These are phyloP conservation scores for Penicillium verrucosum DNA, from an alignment of 2,329 filamentous ascomycete species.

Conservation along the genomic window DNA sequence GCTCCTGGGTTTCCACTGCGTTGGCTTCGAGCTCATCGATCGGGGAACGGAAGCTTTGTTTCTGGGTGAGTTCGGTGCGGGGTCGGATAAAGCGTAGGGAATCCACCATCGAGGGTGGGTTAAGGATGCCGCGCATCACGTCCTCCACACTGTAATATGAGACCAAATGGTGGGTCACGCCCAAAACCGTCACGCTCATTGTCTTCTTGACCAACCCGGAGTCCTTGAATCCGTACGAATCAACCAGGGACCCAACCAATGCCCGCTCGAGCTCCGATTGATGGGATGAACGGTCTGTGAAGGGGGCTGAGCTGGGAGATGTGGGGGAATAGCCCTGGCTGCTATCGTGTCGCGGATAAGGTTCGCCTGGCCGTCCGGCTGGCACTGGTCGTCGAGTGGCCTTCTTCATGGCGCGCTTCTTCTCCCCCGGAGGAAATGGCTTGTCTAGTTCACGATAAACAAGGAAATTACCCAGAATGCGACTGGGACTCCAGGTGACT, in stretches of 20 bases:
- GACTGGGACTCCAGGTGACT: conserved; percentile 83
- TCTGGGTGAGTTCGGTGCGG: conserved; percentile 56
- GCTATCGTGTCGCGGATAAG: conserved; percentile 47
- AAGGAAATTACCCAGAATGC: conserved; percentile 79
- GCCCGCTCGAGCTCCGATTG: conserved; percentile 53
- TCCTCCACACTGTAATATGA: conserved; percentile 85
- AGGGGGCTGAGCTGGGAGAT: conserved; percentile 30
- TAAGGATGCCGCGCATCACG: conserved; percentile 61
- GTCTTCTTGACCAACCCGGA: conserved; percentile 88
- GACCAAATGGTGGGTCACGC: conserved; percentile 78
- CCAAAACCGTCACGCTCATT: conserved; percentile 72
- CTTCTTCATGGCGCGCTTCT: conserved; percentile 77
- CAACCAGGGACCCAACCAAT: conserved; percentile 78
- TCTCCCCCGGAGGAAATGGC: conserved; percentile 76
- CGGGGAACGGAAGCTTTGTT: conserved; percentile 65
- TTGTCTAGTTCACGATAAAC: conserved; percentile 79
- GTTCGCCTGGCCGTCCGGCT: conserved; percentile 50
- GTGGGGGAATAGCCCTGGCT: conserved; percentile 40
- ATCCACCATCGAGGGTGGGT: conserved; percentile 56
- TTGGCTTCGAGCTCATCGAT: conserved; percentile 57
- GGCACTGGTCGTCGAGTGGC: conserved; percentile 49
- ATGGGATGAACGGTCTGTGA: conserved; percentile 35
- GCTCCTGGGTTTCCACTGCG: conserved; percentile 40
- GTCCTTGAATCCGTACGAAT: conserved; percentile 83
- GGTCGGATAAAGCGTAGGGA: conserved; percentile 52